Evolutionary conservation across 139 green algal species (phyloP), one percentile per base, ranked within the genome.

Genomic region (Eudorina sp.): DNA sequence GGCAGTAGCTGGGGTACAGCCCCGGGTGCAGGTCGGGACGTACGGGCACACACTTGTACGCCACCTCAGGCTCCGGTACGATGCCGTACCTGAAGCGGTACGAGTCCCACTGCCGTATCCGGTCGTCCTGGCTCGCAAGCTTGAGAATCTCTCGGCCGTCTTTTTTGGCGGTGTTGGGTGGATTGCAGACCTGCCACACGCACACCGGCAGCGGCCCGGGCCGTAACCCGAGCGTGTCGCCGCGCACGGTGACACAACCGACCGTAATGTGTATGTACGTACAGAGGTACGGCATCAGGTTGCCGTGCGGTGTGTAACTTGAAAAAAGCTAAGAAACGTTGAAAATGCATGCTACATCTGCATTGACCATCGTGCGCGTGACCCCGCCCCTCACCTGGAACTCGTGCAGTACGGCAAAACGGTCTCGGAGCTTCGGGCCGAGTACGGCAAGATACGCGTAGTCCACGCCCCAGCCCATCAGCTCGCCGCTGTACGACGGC

Each of bases 391-490:
- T 27, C 75, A 86, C 80, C 58, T 86, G 80, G 60, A 86, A 86
- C 6, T 48, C 41, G 43, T 86, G 80, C 80, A 86, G 51, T 34
- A 76, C 60, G 14, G 45, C 70, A 46, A 45, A 82, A 23, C 29
- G 29, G 73, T 82, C 48, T n/a, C 48, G 4, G 34, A 27, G 0
- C 27, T 43, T 21, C 8, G 73, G 25, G 25, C 78, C 78, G 38
- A 85, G 58, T 13, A 38, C 58, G 14, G 79, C 79, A 41, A 85
- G 58, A 29, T 76, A 85, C 13, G 79, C 79, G 40, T 75, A 75
- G 40, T 85, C 79, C 11, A 85, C 79, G 9, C 79, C 79, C 58
- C 58, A 85, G n/a, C 77, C 77, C 53, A 84, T 51, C 53, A 84
- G 77, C 53, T 84, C 77, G 23, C 77, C 77, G 53, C 36, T 84